phyloP scores from a whole-genome alignment of 2,329 filamentous ascomycete genomes.

The Epichloe brachyelytri region DNA sequence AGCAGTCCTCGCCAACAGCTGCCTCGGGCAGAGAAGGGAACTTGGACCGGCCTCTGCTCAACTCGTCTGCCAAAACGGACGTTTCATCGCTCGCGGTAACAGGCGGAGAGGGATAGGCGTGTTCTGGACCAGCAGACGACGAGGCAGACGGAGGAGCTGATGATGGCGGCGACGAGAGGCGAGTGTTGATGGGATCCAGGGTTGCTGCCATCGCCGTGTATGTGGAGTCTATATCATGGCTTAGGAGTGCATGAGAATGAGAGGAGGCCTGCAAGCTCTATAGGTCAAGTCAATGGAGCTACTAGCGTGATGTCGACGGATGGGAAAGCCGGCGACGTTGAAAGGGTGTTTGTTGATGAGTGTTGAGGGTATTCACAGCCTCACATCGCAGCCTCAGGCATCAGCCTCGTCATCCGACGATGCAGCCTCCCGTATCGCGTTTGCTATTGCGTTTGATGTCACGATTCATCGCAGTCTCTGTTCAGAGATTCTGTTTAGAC shows the following conservation, averaged over 20 bases:
- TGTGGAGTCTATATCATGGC: not conserved
- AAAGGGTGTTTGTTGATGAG: not conserved
- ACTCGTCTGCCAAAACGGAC: slow-evolving; percentile 17
- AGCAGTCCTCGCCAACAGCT: not conserved
- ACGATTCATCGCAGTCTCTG: no score
- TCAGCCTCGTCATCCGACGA: no score
- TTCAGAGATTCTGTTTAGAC: no score
- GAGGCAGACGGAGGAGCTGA: slow-evolving; percentile 1
- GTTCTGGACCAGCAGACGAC: not conserved
- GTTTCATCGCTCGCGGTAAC: slow-evolving; percentile 19
- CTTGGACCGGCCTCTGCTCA: slow-evolving; percentile 5
- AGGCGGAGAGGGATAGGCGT: slow-evolving; percentile 5
- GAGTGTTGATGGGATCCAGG: slow-evolving; percentile 11
- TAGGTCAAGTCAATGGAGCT: not conserved
- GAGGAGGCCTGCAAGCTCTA: not conserved
- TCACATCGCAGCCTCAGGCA: no score
- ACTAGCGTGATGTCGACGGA: not conserved
- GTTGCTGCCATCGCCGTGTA: slow-evolving; percentile 13
- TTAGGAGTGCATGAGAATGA: not conserved
- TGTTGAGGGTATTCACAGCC: no score
- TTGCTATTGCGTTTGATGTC: no score
- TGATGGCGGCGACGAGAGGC: slow-evolving; percentile 7
- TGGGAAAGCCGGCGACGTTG: not conserved
- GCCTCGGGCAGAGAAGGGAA: not conserved
- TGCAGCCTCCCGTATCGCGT: no score